These are phyloP conservation scores for Plasmodium relictum DNA, from an alignment of 169 alveolate species.

Conservation along the genomic window DNA sequence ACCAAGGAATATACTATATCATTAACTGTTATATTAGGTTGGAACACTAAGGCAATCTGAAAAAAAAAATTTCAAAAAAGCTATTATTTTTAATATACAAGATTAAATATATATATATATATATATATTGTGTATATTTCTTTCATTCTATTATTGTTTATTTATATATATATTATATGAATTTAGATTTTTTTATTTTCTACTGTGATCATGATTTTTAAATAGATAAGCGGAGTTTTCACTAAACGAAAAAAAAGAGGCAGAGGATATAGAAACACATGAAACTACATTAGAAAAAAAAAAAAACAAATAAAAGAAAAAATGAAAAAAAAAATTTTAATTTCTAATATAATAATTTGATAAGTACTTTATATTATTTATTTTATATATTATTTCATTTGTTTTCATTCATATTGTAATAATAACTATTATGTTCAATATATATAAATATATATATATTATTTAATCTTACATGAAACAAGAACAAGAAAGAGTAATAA, in stretches of 20 bases:
- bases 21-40: constrained; percentile 60
- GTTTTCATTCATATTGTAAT: neutral
- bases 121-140: neutral
- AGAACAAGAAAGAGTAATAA: constrained; percentile 54
- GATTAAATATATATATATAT: neutral
- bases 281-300: constrained; percentile 33
- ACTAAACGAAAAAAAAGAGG: constrained; percentile 65
- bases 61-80: constrained; percentile 7
- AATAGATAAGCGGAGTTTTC: constrained; percentile 65
- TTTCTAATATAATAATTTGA: too few species aligned
- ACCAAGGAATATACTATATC: constrained; percentile 65
- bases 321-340: neutral
- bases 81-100: neutral
- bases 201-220: constrained; percentile 50
- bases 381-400: neutral
- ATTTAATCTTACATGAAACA: constrained; percentile 52
- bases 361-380: neutral
- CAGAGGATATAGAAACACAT: constrained; percentile 47
- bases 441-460: neutral
- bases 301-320: neutral
- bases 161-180: neutral
- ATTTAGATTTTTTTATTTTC: neutral
- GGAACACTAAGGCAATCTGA: constrained; percentile 43
- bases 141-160: neutral
- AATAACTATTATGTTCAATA: neutral